Percentiles rank a stretch among this genome's conserved stretches.
Conservation (phyloP, 495 filamentous ascomycete genomes). For the Chaetomium fimeti region DNA sequence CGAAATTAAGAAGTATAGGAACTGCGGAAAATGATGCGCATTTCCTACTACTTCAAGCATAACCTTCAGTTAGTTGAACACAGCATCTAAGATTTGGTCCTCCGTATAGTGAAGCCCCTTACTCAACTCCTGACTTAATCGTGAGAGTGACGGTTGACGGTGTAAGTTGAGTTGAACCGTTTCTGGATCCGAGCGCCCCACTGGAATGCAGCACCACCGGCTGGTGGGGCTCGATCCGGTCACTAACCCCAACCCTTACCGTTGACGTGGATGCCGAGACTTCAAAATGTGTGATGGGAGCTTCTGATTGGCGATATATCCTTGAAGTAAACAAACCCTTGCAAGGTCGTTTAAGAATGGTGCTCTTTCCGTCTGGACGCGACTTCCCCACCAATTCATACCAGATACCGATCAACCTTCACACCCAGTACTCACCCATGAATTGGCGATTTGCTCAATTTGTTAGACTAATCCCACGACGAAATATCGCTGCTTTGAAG, state of each 20-base stretch:
- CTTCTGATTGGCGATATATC: not conserved
- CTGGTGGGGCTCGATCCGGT: not conserved
- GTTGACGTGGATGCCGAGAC: not conserved
- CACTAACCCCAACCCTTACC: not conserved
- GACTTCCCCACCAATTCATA: constrained; percentile 5
- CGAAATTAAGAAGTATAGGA: too few relatives aligned
- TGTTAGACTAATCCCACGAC: not conserved
- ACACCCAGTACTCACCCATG: not conserved
- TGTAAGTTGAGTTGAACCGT: constrained; percentile 7
- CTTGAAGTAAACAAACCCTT: constrained; percentile 14
- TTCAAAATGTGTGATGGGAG: not conserved
- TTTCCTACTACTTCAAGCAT: too few relatives aligned
- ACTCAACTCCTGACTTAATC: too few relatives aligned
- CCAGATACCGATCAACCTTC: not conserved
- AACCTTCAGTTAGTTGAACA: too few relatives aligned
- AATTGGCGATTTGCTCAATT: not conserved
- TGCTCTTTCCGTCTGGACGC: constrained; percentile 9
- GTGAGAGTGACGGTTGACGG: too few relatives aligned
- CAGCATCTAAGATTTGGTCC: too few relatives aligned
- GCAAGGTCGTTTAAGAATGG: not conserved
- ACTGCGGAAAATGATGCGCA: too few relatives aligned
- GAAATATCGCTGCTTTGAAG: constrained; percentile 1
- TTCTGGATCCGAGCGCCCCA: too few relatives aligned
- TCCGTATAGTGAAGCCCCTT: too few relatives aligned
- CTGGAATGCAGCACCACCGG: too few relatives aligned